Conservation (phyloP, 2,329 filamentous ascomycete genomes). For the Cladosporium sp. region DNA sequence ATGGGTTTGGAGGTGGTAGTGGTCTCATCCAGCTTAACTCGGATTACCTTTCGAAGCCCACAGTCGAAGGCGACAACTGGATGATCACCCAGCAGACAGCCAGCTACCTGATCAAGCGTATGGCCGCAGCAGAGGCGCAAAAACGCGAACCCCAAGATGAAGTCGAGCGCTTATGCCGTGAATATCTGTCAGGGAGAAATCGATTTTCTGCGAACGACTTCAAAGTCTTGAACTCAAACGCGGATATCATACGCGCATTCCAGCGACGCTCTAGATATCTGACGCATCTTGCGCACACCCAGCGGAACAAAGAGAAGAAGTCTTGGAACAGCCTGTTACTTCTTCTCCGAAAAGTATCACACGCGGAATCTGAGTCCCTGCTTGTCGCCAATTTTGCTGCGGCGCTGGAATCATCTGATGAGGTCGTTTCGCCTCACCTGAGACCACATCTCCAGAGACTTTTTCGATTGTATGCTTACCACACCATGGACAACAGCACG, state of each 20-base stretch:
- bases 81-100: constrained; percentile 59
- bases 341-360: constrained; percentile 43
- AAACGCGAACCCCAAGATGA: constrained; percentile 40
- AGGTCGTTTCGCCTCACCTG: constrained; percentile 31
- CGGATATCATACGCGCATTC: constrained; percentile 47
- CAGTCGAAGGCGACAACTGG: constrained; percentile 59
- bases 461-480: constrained; percentile 51
- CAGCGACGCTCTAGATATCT: constrained; percentile 47
- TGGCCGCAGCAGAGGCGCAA: constrained; percentile 43
- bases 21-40: constrained; percentile 54
- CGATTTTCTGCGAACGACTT: constrained; percentile 33
- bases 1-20: constrained; percentile 55
- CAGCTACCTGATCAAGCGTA: constrained; percentile 54
- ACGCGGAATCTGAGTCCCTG: constrained; percentile 52
- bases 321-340: constrained; percentile 51
- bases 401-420: constrained; percentile 33
- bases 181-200: constrained; percentile 40
- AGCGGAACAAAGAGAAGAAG: constrained; percentile 47
- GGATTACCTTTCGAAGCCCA: constrained; percentile 55
- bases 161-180: constrained; percentile 44
- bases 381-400: constrained; percentile 50
- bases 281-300: constrained; percentile 45
- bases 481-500: constrained; percentile 48
- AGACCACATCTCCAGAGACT: constrained; percentile 42
- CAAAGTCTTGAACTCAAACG: constrained; percentile 38